Evolutionary conservation across 805 yeast species (phyloP), one percentile per base, ranked within the genome.

Genomic region (Starmerella apicola): DNA sequence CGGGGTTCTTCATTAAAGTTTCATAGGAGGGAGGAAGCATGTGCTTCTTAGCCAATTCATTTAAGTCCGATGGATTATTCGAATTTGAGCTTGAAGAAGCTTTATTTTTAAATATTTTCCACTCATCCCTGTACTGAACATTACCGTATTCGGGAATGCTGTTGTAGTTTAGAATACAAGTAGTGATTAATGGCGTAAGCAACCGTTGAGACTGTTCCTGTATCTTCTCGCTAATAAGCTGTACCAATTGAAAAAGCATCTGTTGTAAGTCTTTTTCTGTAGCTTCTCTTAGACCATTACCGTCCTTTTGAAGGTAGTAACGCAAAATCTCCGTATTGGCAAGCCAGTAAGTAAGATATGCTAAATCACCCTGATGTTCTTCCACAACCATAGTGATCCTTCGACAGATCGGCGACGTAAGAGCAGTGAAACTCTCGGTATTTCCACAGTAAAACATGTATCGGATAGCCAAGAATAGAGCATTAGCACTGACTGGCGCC

Each of bases 71-170:
- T 25, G 60, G 51, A 9, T 29, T 27, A 13, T 36, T 24, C 17
- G 15, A 18, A 26, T 36, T 41, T 20, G 34, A 25, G 15, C 36
- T 12, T 64, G 72, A 58, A n/a, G n/a, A n/a, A n/a, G n/a, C n/a
- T n/a, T n/a, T n/a, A n/a, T n/a, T n/a, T 65, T 68, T 64, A 59
- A 76, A 74, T 23, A 76, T 60, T 45, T 70, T 69, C 81, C 81
- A 76, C 46, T 74, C 79, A 46, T 76, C 78, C 45, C 82, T 84
- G 59, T 82, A 86, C 38, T 78, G 64, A 13, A 81, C 78, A 35
- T 77, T 76, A 37, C 78, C 72, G 23, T 83, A 72, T 43, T 86
- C 95, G 0, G 91, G 91, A 37, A 88, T 78, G 41, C 80, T 81
- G 15, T 81, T 76, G 58, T 74, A 85, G 52, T 84, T 76, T 30